These are phyloP conservation scores for Saksenaea vasiformis DNA, from an alignment of 371 early-diverging fungal species.

Conservation along the genomic window DNA sequence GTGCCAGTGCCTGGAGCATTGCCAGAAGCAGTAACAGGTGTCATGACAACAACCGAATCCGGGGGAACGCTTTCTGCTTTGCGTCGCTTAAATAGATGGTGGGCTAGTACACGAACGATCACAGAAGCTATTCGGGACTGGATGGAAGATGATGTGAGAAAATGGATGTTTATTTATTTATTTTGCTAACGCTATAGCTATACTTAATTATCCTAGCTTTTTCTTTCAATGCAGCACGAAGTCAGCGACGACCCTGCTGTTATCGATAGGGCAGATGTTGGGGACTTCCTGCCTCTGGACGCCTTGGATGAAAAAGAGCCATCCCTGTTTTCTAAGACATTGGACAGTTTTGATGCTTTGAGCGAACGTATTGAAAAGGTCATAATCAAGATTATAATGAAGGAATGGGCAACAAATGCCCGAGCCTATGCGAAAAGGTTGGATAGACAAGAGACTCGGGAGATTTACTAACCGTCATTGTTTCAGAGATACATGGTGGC, in stretches of 20 bases:
- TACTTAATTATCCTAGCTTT: slow-evolving; percentile 41
- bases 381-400: slow-evolving; percentile 54
- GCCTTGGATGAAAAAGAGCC: not conserved
- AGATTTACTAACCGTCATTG: not conserved
- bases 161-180: not conserved
- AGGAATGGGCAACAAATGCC: slow-evolving; percentile 60
- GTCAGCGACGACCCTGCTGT: slow-evolving; percentile 24
- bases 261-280: slow-evolving; percentile 5
- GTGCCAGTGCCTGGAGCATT: slow-evolving; percentile 55
- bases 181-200: not conserved
- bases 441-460: not conserved
- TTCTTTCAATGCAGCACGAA: slow-evolving; percentile 57
- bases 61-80: slow-evolving; percentile 43
- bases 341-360: slow-evolving; percentile 30
- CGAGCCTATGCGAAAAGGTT: slow-evolving; percentile 65
- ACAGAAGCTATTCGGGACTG: slow-evolving; percentile 47
- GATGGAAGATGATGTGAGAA: slow-evolving; percentile 57
- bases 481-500: slow-evolving; percentile 34
- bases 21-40: slow-evolving; percentile 53
- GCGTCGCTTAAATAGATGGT: slow-evolving; percentile 53
- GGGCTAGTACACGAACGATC: slow-evolving; percentile 49
- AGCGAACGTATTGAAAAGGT: slow-evolving; percentile 53
- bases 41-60: slow-evolving; percentile 37
- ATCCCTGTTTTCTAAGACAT: slow-evolving; percentile 24
- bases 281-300: not conserved